Evolutionary conservation across 306 rosid genomes (phyloP).

Genomic region (Gynostemma pentaphyllum): DNA sequence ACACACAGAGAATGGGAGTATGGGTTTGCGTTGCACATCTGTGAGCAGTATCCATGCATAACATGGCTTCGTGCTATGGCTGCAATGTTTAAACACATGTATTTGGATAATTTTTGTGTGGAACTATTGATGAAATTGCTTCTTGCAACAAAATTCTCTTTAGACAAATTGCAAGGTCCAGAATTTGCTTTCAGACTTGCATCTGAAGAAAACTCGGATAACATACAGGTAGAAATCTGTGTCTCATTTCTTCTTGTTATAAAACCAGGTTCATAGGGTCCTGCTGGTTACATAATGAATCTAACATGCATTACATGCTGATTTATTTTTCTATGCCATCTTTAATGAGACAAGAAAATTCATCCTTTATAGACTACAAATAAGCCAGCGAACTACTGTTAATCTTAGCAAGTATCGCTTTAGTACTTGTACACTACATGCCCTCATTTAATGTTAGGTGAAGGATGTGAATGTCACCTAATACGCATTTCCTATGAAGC

Average conservation of each 20-base stretch:
- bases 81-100: constrained; percentile 31
- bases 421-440: background rate
- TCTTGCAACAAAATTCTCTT: constrained; percentile 49
- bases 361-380: background rate
- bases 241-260: background rate
- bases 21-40: constrained; percentile 50
- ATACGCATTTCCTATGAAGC: background rate
- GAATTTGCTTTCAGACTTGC: constrained; percentile 49
- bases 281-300: background rate
- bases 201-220: constrained; percentile 40
- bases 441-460: background rate
- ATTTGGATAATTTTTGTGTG: constrained; percentile 17
- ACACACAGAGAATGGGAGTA: constrained; percentile 70
- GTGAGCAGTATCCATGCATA: constrained; percentile 60
- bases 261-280: background rate
- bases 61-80: constrained; percentile 87
- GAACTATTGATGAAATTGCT: constrained; percentile 37
- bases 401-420: background rate
- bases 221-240: constrained; percentile 55
- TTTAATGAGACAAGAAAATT: background rate
- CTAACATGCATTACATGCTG: background rate
- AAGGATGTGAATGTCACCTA: background rate
- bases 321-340: background rate
- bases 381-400: background rate
- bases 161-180: constrained; percentile 77